These are phyloP conservation scores for Metarhizium rileyi DNA, from an alignment of 2,329 filamentous ascomycete species.

Conservation along the genomic window DNA sequence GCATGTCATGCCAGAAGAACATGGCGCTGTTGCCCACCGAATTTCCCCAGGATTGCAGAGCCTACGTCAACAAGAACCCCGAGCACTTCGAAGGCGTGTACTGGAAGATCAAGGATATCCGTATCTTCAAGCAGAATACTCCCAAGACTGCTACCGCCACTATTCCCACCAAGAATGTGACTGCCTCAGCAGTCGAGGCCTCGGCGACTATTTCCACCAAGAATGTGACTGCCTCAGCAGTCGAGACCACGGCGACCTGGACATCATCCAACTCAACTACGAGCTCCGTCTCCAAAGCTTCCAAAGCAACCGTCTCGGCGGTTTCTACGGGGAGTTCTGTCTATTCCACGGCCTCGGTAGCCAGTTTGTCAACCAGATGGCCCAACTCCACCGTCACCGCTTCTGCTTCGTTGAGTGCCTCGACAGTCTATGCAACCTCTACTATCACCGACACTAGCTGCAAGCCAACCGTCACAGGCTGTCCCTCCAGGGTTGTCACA, in stretches of 20 bases:
- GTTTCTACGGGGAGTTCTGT: neutral
- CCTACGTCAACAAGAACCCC: slow-evolving; percentile 28
- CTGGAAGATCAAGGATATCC: slow-evolving; percentile 37
- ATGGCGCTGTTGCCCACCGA: no score
- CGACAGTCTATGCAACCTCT: slow-evolving; percentile 23
- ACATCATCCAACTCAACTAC: neutral
- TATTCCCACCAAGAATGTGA: slow-evolving; percentile 4
- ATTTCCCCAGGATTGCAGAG: slow-evolving; percentile 23
- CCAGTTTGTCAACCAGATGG: neutral
- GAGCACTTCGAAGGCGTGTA: slow-evolving; percentile 25
- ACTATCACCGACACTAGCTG: slow-evolving; percentile 43
- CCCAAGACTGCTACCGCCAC: slow-evolving; percentile 8
- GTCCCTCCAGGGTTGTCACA: slow-evolving; percentile 25
- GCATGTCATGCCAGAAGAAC: no score
- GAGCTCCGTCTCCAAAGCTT: neutral
- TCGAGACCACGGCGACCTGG: neutral
- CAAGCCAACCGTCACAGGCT: slow-evolving; percentile 29
- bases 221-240: neutral
- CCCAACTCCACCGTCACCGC: slow-evolving; percentile 2
- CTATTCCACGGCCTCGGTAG: neutral
- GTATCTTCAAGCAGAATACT: slow-evolving; percentile 16
- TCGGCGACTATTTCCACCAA: neutral
- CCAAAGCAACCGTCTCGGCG: neutral
- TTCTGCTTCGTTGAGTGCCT: slow-evolving; percentile 16
- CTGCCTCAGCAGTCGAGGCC: neutral